Base-by-base conservation (phyloP, 805 yeast species). In the Myxozyma kluyveri region DNA sequence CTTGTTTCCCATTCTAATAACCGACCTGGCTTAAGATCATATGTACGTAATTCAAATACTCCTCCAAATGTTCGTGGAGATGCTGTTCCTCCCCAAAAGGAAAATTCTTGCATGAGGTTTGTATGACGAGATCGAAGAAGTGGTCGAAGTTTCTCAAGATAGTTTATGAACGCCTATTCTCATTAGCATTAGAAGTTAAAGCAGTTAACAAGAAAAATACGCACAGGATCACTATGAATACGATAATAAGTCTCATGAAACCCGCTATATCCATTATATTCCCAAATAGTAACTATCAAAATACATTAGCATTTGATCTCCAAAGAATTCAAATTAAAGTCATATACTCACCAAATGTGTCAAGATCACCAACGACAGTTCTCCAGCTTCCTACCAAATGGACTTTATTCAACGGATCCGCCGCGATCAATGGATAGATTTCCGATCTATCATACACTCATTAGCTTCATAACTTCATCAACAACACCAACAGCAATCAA, bases 31-130 rank as follows among this genome's bases (percentile, higher is more conserved):
- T 64, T 62, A 36, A 72, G 61, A 26, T 67, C 69, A 56, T 72
- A 72, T 35, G 68, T 53, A 38, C 76, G 65, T 22, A 72, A 68
- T 60, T 72, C 76, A 45, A 72, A 72, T 22, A 72, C 55, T 5
- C 76, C 76, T 19, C 76, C 76, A 17, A 69, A 63, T 24, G 60
- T 51, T 22, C 69, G 70, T 4, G 76, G 76, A 0, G 70, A 61
- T 2, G 76, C 71, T 9, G 76, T 72, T 12, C 75, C 75, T 17
- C 76, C 75, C 76, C 76, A 72, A 62, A 72, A 72, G 47, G 66
- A 62, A 63, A 72, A 72, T 56, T 72, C 76, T 49, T 73, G 76
- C 59, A 70, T 65, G n/a, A 72, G 52, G 39, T 67, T 63, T 26
- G 65, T 61, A 39, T 60, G 61, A 24, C 76, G 67, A 14, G 69